These are phyloP conservation scores for Diplosphaera chodatii DNA, from an alignment of 139 green algal species.

Conservation along the genomic window DNA sequence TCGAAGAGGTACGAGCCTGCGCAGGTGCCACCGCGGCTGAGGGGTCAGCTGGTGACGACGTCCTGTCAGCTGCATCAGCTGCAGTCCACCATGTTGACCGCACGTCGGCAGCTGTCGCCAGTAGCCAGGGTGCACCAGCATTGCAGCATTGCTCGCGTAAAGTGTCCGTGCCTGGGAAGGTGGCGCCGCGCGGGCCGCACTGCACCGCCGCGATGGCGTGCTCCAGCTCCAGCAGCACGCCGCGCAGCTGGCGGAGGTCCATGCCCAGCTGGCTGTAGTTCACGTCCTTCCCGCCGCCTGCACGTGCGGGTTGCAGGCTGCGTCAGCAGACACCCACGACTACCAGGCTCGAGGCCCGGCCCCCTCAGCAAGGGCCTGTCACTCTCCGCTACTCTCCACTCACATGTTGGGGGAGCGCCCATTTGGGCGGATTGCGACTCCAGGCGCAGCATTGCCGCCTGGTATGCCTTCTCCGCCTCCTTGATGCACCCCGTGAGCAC, in stretches of 20 bases:
- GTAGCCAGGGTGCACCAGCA: too few species aligned
- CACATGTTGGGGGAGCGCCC: not conserved
- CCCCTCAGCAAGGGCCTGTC: too few species aligned
- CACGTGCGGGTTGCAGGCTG: too few species aligned
- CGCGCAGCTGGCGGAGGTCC: constrained; percentile 17
- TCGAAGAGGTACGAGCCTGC: not conserved
- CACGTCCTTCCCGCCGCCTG: not conserved
- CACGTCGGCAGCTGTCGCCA: too few species aligned
- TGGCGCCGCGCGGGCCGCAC: constrained; percentile 23
- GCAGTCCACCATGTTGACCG: too few species aligned
- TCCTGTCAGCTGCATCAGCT: too few species aligned
- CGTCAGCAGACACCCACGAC: too few species aligned
- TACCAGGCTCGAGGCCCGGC: too few species aligned
- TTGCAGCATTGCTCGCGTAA: too few species aligned
- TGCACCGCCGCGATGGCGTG: constrained; percentile 21
- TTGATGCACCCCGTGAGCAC: constrained; percentile 50
- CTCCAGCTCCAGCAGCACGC: constrained; percentile 36
- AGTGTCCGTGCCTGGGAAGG: constrained; percentile 35
- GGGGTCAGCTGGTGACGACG: too few species aligned
- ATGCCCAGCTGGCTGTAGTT: constrained; percentile 14
- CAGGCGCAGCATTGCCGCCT: constrained; percentile 20
- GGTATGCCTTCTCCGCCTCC: constrained; percentile 41
- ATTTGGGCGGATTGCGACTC: not conserved
- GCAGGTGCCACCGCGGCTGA: too few species aligned
- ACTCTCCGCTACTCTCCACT: too few species aligned